These are phyloP conservation scores for Alternaria atra DNA, from an alignment of 2,329 filamentous ascomycete genomes.

Conservation along the genomic window DNA sequence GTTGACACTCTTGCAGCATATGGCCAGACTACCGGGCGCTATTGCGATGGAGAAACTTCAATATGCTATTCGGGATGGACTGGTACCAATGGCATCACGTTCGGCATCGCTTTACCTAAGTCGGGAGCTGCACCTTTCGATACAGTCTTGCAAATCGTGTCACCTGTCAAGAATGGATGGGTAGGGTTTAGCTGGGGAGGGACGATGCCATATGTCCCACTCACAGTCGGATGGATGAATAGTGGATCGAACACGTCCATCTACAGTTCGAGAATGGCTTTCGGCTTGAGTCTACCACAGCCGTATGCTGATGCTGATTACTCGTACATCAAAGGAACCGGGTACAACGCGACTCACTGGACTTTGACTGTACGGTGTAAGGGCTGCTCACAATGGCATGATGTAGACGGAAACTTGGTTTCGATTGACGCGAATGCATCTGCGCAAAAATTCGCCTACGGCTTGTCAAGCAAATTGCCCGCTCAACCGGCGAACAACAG, in stretches of 20 bases:
- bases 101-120: constrained; percentile 51
- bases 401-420: constrained; percentile 35
- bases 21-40: constrained; percentile 30
- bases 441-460: constrained; percentile 38
- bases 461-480: constrained; percentile 27
- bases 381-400: constrained; percentile 42
- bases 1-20: constrained; percentile 13
- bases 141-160: constrained; percentile 56
- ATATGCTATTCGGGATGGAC: constrained; percentile 57
- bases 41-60: constrained; percentile 35
- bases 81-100: constrained; percentile 45
- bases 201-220: constrained; percentile 59
- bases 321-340: constrained; percentile 43
- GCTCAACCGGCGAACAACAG: constrained; percentile 41
- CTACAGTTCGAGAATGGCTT: constrained; percentile 57
- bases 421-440: constrained; percentile 29
- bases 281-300: constrained; percentile 43
- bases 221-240: constrained; percentile 58
- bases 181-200: constrained; percentile 61
- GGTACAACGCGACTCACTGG: constrained; percentile 45
- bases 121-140: constrained; percentile 48
- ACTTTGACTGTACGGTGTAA: constrained; percentile 41
- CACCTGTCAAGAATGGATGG: constrained; percentile 58
- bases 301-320: constrained; percentile 39
- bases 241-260: constrained; percentile 50